Evolutionary conservation across 2,329 filamentous ascomycete species (phyloP), one percentile per base, ranked within the genome.

Genomic region (Fonsecaea pugnacius): DNA sequence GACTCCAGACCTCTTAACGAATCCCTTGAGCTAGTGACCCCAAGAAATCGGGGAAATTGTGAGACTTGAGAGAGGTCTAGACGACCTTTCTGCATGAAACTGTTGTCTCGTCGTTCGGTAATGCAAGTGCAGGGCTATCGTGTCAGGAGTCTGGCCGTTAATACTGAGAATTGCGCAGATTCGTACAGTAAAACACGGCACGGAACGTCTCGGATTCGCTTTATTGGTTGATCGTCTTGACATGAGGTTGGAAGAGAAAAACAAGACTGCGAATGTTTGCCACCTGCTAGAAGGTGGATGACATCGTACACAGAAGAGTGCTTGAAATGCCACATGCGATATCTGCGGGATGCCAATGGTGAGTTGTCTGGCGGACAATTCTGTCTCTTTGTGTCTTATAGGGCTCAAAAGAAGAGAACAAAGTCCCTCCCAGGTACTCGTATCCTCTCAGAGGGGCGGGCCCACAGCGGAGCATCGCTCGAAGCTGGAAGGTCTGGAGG

Each of bases 31-130:
- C 78, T 4, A 75, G 72, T 14, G 73, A 77, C 65, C 55, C 72
- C 6, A 73, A 75, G 54, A 67, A 74, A n/a, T 75, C 78, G 24
- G 74, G 77, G 62, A 75, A 72, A 70, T 68, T 77, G 58, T 78
- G 76, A 75, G 64, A 68, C 59, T 62, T 78, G 65, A 78, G 75
- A 57, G 78, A 80, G 70, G 69, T 75, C 51, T 66, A 79, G 48
- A 75, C 76, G 48, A 50, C 77, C 77, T 78, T 30, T 46, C 40
- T 36, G 52, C 51, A 16, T 51, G 50, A 48, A 35, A 64, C 67
- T 18, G 18, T 14, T 35, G 40, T 35, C 51, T 48, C 40, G 1
- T 35, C 14, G 16, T 16, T 48, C 24, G 32, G 55, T 21, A 46
- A 21, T 33, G 40, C 55, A 58, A 18, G 43, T 50, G 21, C 10